Conservation (phyloP, 1,284 basidiomycete species). For the Microbotryum intermedium region DNA sequence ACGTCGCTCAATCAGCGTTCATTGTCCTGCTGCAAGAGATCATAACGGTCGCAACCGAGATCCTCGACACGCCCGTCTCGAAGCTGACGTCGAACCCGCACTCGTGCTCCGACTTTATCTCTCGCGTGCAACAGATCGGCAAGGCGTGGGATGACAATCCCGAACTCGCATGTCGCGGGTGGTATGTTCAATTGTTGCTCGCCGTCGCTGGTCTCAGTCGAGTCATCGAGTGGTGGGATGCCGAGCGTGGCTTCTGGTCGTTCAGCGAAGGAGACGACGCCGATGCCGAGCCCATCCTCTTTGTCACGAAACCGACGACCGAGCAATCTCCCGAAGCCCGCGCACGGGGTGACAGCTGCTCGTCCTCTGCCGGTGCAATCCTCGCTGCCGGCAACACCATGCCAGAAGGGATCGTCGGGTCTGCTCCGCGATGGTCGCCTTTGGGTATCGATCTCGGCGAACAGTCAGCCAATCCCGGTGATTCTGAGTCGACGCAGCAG, state of each 20-base stretch:
- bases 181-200: slow-evolving; percentile 94
- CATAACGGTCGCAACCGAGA: slow-evolving; percentile 88
- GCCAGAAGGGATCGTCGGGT: slow-evolving; percentile 1
- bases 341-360: slow-evolving; percentile 10
- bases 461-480: neutral
- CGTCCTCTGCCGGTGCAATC: slow-evolving; percentile 6
- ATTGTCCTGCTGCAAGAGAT: slow-evolving; percentile 85
- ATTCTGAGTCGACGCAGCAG: neutral
- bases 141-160: slow-evolving; percentile 94
- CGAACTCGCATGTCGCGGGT: slow-evolving; percentile 93
- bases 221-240: slow-evolving; percentile 99
- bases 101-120: slow-evolving; percentile 75
- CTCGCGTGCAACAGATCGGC: slow-evolving; percentile 81
- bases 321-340: slow-evolving; percentile 19
- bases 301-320: slow-evolving; percentile 59
- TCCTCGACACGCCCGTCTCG: slow-evolving; percentile 78
- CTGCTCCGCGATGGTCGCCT: slow-evolving; percentile 10
- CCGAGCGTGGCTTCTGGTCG: slow-evolving; percentile 99
- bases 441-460: slow-evolving; percentile 24
- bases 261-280: slow-evolving; percentile 78
- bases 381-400: neutral
- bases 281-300: slow-evolving; percentile 70
- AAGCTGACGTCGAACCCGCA: slow-evolving; percentile 78
- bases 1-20: slow-evolving; percentile 55
- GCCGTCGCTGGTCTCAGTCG: slow-evolving; percentile 94